Evolutionary conservation across 306 rosid species (phyloP).

Genomic region (Argentina anserina): DNA sequence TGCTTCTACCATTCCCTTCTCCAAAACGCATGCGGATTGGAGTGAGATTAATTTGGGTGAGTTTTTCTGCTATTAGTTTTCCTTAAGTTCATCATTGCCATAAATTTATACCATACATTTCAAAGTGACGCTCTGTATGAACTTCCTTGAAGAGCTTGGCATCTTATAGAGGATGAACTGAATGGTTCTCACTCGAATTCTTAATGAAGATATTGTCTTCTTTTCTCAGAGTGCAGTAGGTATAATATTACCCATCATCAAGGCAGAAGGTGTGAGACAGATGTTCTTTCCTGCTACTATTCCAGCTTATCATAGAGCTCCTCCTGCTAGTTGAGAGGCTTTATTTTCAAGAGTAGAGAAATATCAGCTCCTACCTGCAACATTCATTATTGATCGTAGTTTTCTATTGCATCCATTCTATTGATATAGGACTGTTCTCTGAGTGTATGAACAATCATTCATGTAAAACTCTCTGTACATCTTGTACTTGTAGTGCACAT

Average conservation of each 20-base stretch:
- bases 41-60: constrained; percentile 52
- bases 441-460: constrained; percentile 1
- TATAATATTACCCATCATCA: constrained; percentile 55
- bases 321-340: not conserved
- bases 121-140: not conserved
- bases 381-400: not conserved
- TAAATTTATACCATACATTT: not conserved
- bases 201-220: not conserved
- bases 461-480: not conserved
- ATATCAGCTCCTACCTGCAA: not conserved
- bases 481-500: not conserved
- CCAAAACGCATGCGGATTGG: constrained; percentile 50
- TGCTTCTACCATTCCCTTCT: constrained; percentile 65
- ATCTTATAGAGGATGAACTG: not conserved
- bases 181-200: not conserved
- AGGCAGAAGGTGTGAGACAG: constrained; percentile 48
- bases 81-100: not conserved
- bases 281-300: constrained; percentile 38
- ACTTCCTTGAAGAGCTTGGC: not conserved
- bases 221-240: constrained; percentile 39
- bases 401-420: not conserved
- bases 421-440: too few species aligned
- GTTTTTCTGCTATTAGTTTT: constrained; percentile 8
- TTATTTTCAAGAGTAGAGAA: not conserved
- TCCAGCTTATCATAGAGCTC: constrained; percentile 31